These are phyloP conservation scores for Debaryomyces psychrophilus DNA, from an alignment of 1,139 yeast species.

Conservation along the genomic window DNA sequence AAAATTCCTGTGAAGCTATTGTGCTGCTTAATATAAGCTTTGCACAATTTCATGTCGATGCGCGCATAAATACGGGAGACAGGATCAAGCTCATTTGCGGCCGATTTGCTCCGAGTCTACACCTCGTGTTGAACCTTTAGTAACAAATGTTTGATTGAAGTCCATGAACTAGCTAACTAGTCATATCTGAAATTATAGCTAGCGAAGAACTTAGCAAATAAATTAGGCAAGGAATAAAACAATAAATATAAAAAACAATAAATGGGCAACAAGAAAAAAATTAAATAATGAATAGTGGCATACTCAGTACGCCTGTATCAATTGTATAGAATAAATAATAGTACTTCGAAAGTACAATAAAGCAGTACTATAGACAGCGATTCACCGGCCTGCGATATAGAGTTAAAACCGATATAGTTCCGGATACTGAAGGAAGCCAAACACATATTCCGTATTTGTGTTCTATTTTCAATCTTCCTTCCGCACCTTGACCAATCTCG, in stretches of 20 bases:
- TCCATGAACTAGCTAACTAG: neutral
- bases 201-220: neutral
- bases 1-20: neutral
- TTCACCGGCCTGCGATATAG: conserved; percentile 2
- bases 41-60: neutral
- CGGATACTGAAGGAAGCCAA: no score
- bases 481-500: conserved; percentile 10
- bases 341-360: neutral
- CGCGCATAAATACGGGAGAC: conserved; percentile 1
- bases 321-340: conserved; percentile 1
- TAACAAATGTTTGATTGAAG: neutral
- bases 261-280: neutral
- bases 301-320: conserved; percentile 8
- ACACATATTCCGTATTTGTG: no score
- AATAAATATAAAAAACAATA: neutral
- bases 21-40: neutral
- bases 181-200: no score
- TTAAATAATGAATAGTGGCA: conserved; percentile 5
- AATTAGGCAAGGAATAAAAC: neutral
- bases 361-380: neutral
- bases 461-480: conserved; percentile 12
- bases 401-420: neutral
- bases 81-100: neutral
- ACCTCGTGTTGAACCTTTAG: neutral
- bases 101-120: neutral